A percentile compares a stretch with the other conserved stretches of the same genome.
Conservation (phyloP, 1,139 yeast genomes). For the Blastobotrys illinoisensis region DNA sequence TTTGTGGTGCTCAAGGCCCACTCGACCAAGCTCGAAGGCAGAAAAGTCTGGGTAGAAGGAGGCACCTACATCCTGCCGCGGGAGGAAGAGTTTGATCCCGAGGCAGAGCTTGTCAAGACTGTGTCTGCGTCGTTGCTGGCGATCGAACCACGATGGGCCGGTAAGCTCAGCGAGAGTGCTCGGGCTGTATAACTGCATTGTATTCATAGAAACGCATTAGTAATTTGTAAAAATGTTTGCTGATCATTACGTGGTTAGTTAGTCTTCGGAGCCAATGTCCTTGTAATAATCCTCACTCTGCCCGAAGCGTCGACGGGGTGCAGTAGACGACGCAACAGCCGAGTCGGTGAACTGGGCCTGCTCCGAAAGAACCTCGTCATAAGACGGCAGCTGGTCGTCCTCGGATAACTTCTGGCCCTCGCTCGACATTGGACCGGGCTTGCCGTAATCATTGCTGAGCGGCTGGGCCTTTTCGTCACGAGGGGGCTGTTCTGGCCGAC, state of each 20-base stretch:
- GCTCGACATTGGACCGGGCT: constrained; percentile 2
- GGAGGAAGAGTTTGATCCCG: constrained; percentile 14
- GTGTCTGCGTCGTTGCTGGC: constrained; percentile 32
- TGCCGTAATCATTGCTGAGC: not conserved
- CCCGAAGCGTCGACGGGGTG: constrained; percentile 18
- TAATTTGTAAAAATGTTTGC: not conserved
- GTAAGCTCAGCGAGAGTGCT: constrained; percentile 17
- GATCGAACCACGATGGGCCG: constrained; percentile 33
- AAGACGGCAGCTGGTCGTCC: constrained; percentile 15
- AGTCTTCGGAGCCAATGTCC: constrained; percentile 17
- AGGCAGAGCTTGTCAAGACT: constrained; percentile 15
- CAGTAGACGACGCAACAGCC: constrained; percentile 2
- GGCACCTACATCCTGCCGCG: constrained; percentile 15
- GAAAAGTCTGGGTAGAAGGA: constrained; percentile 77
- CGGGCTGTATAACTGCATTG: not conserved
- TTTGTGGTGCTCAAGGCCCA: constrained; percentile 64
- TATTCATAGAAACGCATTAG: not conserved
- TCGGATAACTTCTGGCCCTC: constrained; percentile 5
- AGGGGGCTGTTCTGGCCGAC: constrained; percentile 8
- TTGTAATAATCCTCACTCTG: constrained; percentile 23
- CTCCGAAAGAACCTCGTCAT: constrained; percentile 16
- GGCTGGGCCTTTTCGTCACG: constrained; percentile 4
- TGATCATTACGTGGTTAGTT: not conserved
- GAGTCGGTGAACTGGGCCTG: not conserved
- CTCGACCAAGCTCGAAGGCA: constrained; percentile 62